Base-by-base conservation (phyloP, 371 early-diverging fungal genomes). In the Neoconidiobolus thromboides region DNA sequence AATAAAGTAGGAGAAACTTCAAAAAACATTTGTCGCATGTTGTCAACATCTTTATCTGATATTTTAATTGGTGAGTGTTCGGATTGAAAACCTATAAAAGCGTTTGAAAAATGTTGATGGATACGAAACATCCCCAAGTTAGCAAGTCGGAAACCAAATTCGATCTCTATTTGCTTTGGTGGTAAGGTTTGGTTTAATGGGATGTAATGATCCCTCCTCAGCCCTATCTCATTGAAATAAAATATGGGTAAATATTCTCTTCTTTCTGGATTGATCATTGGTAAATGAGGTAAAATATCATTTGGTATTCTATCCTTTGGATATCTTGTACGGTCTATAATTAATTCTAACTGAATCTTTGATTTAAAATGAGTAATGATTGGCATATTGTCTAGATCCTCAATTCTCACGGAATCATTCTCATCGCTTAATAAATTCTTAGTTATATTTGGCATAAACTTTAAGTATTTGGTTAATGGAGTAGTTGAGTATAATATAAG, bases 1-100 rank as follows among this genome's bases (percentile, higher is more conserved):
- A 78, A 67, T 62, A 77, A 66, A 2, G 66, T 68, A 3, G 76
- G 74, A 40, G 74, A 70, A 39, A 68, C 69, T 40, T 76, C 76
- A 46, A 67, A 67, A 48, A 78, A 61, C 76, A 77, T 78, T 43
- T 72, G 63, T 53, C 67, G 66, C 48, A 78, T 42, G 38, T 66
- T 67, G 48, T 78, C 76, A 0, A 74, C 61, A 55, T 77, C 77
- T 0, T 63, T 58, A 5, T 62, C 69, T 12, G 68, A 60, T 41
- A 71, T 60, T 36, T 53, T 51, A 2, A 75, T 53, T 43, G 65
- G 47, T 1, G 68, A 59, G 3, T 65, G 37, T 15, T 38, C 12
- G 41, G n/a, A 12, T 60, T 10, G 64, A 44, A 52, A 51, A 5
- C 1, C 26, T 37, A 9, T 5, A 39, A 60, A 43, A 14, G 3